Percentiles rank a stretch among this genome's conserved stretches.
Conservation (phyloP, 1,139 yeast genomes). For the Suhomyces ambrosiae region DNA sequence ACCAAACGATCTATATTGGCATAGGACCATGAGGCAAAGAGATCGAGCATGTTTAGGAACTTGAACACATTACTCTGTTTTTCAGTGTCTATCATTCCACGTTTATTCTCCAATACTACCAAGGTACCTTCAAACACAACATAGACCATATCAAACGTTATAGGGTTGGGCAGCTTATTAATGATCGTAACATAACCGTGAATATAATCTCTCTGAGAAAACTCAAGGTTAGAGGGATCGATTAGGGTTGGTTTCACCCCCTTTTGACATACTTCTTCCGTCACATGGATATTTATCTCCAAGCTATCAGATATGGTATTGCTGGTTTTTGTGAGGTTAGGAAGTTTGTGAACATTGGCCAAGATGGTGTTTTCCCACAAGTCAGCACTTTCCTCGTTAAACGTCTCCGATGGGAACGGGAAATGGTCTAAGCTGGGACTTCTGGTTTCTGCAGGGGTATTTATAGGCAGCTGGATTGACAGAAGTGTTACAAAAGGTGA, state of each 20-base stretch:
- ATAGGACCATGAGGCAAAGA: slow-evolving; percentile 51
- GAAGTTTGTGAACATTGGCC: slow-evolving; percentile 45
- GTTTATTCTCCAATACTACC: slow-evolving; percentile 28
- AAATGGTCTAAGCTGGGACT: slow-evolving; percentile 11
- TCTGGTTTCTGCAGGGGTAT: slow-evolving; percentile 7
- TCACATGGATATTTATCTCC: slow-evolving; percentile 36
- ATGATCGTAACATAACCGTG: slow-evolving; percentile 37
- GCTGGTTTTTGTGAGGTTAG: slow-evolving; percentile 34
- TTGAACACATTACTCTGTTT: slow-evolving; percentile 31
- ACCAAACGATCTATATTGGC: slow-evolving; percentile 48
- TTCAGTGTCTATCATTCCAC: slow-evolving; percentile 34
- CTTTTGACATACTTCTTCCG: slow-evolving; percentile 46
- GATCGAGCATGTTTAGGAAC: slow-evolving; percentile 47
- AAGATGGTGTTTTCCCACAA: slow-evolving; percentile 48
- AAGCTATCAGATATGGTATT: slow-evolving; percentile 30
- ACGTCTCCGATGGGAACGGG: slow-evolving; percentile 16
- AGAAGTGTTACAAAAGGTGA: slow-evolving; percentile 13
- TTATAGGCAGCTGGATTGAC: slow-evolving; percentile 15
- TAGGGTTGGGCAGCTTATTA: slow-evolving; percentile 26
- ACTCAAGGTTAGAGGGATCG: slow-evolving; percentile 30
- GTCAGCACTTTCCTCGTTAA: slow-evolving; percentile 34
- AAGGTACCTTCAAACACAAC: slow-evolving; percentile 36
- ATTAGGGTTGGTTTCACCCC: slow-evolving; percentile 35
- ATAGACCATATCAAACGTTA: slow-evolving; percentile 39
- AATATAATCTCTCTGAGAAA: slow-evolving; percentile 36